A percentile compares a stretch with the other conserved stretches of the same genome.
Evolutionary conservation across 2,329 filamentous ascomycete genomes (phyloP).

Genomic region (Geoglossum cookeanum): DNA sequence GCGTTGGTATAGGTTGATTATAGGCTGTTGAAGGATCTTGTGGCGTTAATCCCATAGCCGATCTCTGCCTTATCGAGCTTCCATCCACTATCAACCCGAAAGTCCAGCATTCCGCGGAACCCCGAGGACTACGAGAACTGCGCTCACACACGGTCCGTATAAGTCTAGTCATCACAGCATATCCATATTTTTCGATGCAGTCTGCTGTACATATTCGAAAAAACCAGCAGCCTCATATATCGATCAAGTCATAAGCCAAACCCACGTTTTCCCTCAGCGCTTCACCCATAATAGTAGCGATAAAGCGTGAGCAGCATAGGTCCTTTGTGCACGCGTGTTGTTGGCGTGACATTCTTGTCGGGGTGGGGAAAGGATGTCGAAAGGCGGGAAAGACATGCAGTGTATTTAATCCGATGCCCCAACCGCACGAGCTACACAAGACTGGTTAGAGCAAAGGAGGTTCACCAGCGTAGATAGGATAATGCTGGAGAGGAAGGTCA

Average conservation of each 20-base stretch:
- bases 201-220: not conserved
- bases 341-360: not conserved
- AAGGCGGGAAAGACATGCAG: not conserved
- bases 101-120: too few relatives aligned
- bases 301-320: not conserved
- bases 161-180: not conserved
- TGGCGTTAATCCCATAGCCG: too few relatives aligned
- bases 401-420: constrained; percentile 26
- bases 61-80: too few relatives aligned
- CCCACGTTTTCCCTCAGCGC: not conserved
- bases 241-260: not conserved
- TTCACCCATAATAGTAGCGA: not conserved
- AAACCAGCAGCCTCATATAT: not conserved
- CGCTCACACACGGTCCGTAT: too few relatives aligned
- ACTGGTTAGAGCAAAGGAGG: constrained; percentile 14
- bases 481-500: not conserved
- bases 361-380: not conserved
- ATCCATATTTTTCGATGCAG: not conserved
- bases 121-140: too few relatives aligned
- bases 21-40: not conserved
- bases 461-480: too few relatives aligned
- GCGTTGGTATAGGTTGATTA: not conserved
- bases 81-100: too few relatives aligned
- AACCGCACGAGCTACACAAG: constrained; percentile 37
- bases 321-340: not conserved